Base-by-base conservation (phyloP, 106 monocot species). In the Amphibolis antarctica region DNA sequence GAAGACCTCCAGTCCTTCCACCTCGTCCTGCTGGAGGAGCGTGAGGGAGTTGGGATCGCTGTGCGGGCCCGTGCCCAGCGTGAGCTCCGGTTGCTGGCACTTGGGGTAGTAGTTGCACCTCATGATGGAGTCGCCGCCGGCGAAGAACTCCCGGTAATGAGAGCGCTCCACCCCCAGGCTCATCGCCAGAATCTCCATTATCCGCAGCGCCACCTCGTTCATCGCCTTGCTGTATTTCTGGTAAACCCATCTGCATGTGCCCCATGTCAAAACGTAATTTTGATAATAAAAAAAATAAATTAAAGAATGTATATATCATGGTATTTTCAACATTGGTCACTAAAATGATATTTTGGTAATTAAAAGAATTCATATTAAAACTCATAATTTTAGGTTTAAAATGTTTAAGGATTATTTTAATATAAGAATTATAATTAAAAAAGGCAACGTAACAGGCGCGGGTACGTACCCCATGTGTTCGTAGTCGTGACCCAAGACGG, bases 181-280 rank as follows among this genome's bases (percentile, higher is more conserved):
- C 6, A 80, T 59, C 2, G 71, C 94, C 29, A 89, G 64, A 1
- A 94, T 64, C 77, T 94, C 94, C 94, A 80, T 82, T 22, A 89
- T 69, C 36, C 66, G 73, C 45, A 82, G 60, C 0, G 89, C 76
- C 10, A 89, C 48, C 23, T 76, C 52, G 65, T 56, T 71, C 83
- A 89, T 84, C 27, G 78, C 86, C 36, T 86, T 57, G 53, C 86
- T 77, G 69, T 89, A 94, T 23, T 36, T 80, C 50, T 86, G 79
- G 67, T 86, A 94, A 47, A 81, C 77, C 52, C 64, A 53, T 52
- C 93, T 93, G 69, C 1, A n/a, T n/a, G n/a, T n/a, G n/a, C n/a
- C n/a, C n/a, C n/a, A n/a, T n/a, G n/a, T n/a, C n/a, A n/a, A n/a
- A n/a, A n/a, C n/a, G n/a, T n/a, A n/a, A n/a, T n/a, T n/a, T n/a